Base-by-base conservation (phyloP, 2,329 filamentous ascomycete species). In the Nemania bipapillata region DNA sequence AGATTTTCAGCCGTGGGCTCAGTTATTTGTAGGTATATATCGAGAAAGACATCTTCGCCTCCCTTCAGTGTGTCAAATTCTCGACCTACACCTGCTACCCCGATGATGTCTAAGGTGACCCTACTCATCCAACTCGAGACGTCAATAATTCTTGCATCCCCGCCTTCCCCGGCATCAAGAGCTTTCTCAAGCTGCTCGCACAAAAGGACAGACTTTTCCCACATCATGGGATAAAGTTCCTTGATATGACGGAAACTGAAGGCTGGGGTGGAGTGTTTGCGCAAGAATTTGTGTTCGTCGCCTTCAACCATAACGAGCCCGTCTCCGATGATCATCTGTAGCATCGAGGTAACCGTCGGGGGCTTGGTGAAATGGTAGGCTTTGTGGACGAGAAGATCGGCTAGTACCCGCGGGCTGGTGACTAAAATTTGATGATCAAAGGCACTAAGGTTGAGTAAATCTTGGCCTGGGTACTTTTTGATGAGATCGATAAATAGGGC, bases 181-280 rank as follows among this genome's bases (percentile, higher is more conserved):
- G 83, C 73, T 5, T 79, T 82, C 70, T 87, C 83, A 1, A 84
- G 74, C 0, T 85, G 83, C 71, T 68, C 67, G 0, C 73, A 72
- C 20, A 80, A 69, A 0, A 72, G 63, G 17, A 75, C 72, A 0
- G 77, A 77, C 65, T 91, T 92, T 0, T 78, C 75, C 90, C 90
- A 92, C 79, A 93, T 92, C 63, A 89, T 83, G 0, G 89, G 89
- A 68, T 92, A 92, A 1, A 93, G 78, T 49, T 91, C 84, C 70
- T 91, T 92, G 76, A 92, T 86, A 70, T 91, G 89, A 3, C 90
- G 85, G 73, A 89, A 91, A 50, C 85, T 83, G 75, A 93, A 93
- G 0, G 90, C 89, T 0, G 90, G 90, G 76, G 86, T 86, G 9
- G 91, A 83, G 57, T 89, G 87, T 77, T 90, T 92, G n/a, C 90